Evolutionary conservation across 768 basidiomycete genomes (phyloP).

Genomic region (Suillus placidus): DNA sequence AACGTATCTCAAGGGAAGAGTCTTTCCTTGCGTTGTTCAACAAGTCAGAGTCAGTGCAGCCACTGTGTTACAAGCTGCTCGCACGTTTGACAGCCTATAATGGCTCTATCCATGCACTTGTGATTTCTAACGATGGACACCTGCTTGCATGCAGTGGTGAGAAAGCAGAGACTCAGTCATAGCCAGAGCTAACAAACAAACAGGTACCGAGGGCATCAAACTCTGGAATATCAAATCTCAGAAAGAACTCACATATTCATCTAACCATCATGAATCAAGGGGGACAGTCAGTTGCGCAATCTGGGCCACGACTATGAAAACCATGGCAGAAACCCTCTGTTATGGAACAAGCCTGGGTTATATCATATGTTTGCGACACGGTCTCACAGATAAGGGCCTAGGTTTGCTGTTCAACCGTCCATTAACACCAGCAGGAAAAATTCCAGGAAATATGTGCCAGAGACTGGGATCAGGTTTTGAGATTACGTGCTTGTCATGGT

Average conservation of each 20-base stretch:
- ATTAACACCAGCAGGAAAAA: too few relatives aligned
- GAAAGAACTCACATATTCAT: constrained; percentile 9
- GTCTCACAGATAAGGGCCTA: too few relatives aligned
- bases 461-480: too few relatives aligned
- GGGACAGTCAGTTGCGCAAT: constrained; percentile 9
- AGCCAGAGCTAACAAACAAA: neutral
- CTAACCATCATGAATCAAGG: neutral
- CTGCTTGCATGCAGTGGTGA: constrained; percentile 11
- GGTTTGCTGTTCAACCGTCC: too few relatives aligned
- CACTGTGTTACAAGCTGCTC: neutral
- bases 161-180: neutral
- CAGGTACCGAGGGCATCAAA: constrained; percentile 9
- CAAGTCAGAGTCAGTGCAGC: neutral
- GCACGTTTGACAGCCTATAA: constrained; percentile 5
- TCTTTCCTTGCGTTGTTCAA: neutral
- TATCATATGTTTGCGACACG: too few relatives aligned
- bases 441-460: too few relatives aligned
- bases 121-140: constrained; percentile 7
- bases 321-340: constrained; percentile 6
- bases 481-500: too few relatives aligned
- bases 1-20: too few relatives aligned
- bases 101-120: neutral
- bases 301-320: constrained; percentile 14
- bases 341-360: constrained; percentile 14
- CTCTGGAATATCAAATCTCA: constrained; percentile 7